Base-by-base conservation (phyloP, 2,329 filamentous ascomycete genomes). In the Ophiostoma montium region DNA sequence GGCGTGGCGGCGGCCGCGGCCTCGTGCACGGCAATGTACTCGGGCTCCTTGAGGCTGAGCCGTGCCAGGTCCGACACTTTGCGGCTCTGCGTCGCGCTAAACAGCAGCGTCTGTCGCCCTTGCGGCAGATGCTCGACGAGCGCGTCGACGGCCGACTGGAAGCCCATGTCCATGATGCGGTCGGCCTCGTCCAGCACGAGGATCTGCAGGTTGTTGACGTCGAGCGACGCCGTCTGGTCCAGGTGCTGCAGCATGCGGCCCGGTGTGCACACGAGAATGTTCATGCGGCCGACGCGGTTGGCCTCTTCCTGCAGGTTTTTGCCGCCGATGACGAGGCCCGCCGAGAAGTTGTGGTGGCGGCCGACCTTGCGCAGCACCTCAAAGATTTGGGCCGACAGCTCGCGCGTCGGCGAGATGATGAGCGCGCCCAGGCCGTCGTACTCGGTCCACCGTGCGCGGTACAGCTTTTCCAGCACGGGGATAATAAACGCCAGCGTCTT, bases 81-180 rank as follows among this genome's bases (percentile, higher is more conserved):
- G 61, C 88, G 94, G 56, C 89, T 96, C 65, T 98, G 92, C 0
- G 92, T 98, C 0, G 92, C 92, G 61, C 86, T 94, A 70, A 96
- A 98, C 10, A 98, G 77, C 61, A 98, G 73, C 0, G 92, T 98
- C 66, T 98, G 92, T 53, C 92, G 75, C 27, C 82, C 70, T 58
- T 79, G 82, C 1, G 92, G 92, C 2, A 98, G 71, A 62, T 96
- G 94, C 53, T 94, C 88, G 27, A 98, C 68, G 46, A 98, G 84
- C 0, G 92, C 92, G 65, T 98, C 92, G 3, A 98, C 82, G 1
- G 86, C 86, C 5, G 74, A 71, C 64, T 94, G 83, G 63, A 98
- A 98, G 5, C 92, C 92, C 87, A 96, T 92, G 61, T 98, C 92
- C 75, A 98, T 80, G 60, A 95, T 95, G 35, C 92, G 79, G 64